Evolutionary conservation across 345 rosid genomes (phyloP).

Genomic region (Psidium guajava): DNA sequence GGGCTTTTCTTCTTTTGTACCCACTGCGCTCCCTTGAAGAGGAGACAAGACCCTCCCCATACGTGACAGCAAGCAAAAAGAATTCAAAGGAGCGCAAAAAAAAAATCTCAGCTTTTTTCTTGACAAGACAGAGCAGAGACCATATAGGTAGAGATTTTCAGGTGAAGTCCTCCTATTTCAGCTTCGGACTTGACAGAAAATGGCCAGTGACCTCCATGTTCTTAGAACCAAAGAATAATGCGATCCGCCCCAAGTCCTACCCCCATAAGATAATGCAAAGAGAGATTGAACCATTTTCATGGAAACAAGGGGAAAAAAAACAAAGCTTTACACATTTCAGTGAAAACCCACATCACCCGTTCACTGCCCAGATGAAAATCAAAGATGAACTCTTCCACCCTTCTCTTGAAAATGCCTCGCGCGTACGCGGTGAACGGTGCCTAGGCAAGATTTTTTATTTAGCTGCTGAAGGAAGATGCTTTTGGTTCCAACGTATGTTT

Average conservation of each 20-base stretch:
- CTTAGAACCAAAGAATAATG: neutral
- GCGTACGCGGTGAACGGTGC: neutral
- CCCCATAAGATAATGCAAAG: neutral
- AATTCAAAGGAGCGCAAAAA: neutral
- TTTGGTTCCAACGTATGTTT: neutral
- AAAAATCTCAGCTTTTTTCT: neutral
- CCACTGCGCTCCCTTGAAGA: neutral
- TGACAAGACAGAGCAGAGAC: neutral
- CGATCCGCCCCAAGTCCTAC: neutral
- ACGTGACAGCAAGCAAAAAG: neutral
- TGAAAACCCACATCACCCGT: neutral
- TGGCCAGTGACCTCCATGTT: neutral
- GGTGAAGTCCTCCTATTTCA: neutral
- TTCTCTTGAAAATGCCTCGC: neutral
- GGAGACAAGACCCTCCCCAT: neutral
- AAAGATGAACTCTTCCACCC: neutral
- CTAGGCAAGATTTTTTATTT: neutral
- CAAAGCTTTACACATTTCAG: neutral
- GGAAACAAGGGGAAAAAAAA: neutral
- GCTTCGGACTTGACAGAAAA: neutral
- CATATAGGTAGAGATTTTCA: neutral
- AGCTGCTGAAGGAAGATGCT: neutral
- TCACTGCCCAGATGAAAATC: neutral
- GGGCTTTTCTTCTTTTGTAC: slow-evolving; percentile 2
- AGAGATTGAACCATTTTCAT: neutral